phyloP scores from a whole-genome alignment of 169 alveolate species.

The Cryptosporidium parvum region DNA sequence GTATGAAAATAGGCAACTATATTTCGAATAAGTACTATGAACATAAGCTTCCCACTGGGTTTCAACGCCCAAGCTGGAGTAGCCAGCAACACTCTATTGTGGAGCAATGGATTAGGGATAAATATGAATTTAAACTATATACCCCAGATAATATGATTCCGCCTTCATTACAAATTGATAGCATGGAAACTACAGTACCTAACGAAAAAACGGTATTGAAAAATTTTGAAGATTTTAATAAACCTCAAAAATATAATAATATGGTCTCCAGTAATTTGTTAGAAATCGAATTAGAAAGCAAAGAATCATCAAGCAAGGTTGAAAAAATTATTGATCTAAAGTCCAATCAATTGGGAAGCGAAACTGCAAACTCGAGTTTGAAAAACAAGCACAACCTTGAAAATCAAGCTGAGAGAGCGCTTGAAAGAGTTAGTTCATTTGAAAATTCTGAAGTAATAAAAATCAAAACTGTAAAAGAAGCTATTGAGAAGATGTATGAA shows the following conservation, averaged over 20 bases:
- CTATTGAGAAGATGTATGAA: conserved; percentile 37
- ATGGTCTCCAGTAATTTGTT: background rate
- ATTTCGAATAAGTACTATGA: conserved; percentile 83
- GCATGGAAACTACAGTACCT: background rate
- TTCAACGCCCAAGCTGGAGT: conserved; percentile 77
- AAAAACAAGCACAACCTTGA: background rate
- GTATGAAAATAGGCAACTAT: conserved; percentile 80
- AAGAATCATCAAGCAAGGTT: background rate
- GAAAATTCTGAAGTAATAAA: background rate
- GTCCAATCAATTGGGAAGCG: background rate
- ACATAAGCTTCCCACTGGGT: conserved; percentile 80
- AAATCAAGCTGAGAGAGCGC: background rate
- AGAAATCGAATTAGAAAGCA: conserved; percentile 6
- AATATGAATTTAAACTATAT: conserved; percentile 85
- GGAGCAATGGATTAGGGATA: conserved; percentile 88
- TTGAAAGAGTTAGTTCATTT: background rate
- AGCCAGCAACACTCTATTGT: conserved; percentile 77
- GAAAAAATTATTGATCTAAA: background rate
- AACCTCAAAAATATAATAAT: background rate
- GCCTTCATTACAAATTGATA: conserved; percentile 28
- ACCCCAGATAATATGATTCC: conserved; percentile 78
- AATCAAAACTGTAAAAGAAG: conserved; percentile 14
- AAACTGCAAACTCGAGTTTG: background rate
- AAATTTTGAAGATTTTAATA: background rate
- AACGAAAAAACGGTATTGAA: background rate